Base-by-base conservation (phyloP, 2,329 filamentous ascomycete species). In the Neoarthrinium moseri region DNA sequence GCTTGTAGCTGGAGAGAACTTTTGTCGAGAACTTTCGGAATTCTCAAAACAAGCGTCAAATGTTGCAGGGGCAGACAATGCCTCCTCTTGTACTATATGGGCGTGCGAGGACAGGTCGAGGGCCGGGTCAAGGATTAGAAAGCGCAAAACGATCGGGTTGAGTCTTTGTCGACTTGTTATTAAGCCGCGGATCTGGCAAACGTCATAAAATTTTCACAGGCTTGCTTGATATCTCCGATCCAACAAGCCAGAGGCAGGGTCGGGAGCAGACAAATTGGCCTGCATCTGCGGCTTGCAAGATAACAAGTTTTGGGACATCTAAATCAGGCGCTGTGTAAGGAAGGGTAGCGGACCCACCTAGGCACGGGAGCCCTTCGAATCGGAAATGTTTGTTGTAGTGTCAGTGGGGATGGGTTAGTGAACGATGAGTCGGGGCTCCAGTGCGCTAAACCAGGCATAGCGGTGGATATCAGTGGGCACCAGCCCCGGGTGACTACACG, bases 1-100 rank as follows among this genome's bases (percentile, higher is more conserved):
- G 32, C 49, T 47, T 39, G 41, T 51, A 50, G 38, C 20, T 47
- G 49, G 53, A 40, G 45, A 55, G 45, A 27, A 47, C 42, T 40
- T 18, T 35, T 44, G 43, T 49, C 29, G 29, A 48, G 46, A 32
- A 43, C 45, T 43, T 43, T 30, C 43, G 21, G 23, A 33, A 34
- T 43, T 52, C 11, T 37, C 35, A 48, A 47, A 49, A 34, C 48
- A 54, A 50, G 42, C 42, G 48, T 55, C 49, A 50, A 52, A 51
- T 52, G 51, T 40, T 50, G 53, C 36, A 47, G 43, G 48, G 46
- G 52, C 47, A 51, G 51, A 18, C 40, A 30, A 27, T 24, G 38
- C n/a, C 26, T 20, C 23, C 18, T 18, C 20, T 10, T 24, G 17
- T 38, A 23, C 36, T 38, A 5, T n/a, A 38, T n/a, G 20, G 22